Evolutionary conservation across 176 grass and related monocot genomes (phyloP).

Genomic region (Guadua angustifolia): DNA sequence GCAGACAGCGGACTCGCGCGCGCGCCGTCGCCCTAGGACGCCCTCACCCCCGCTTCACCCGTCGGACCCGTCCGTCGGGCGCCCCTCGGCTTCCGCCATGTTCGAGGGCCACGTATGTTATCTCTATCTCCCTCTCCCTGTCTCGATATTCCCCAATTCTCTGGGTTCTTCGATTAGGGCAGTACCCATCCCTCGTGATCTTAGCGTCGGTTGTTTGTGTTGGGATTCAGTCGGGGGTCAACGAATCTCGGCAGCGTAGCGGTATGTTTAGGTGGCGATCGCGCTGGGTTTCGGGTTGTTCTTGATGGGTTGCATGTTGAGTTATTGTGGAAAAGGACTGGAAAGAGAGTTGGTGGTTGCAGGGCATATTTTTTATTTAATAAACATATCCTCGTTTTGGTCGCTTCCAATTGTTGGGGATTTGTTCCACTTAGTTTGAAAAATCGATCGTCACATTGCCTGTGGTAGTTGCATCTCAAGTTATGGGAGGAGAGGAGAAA

Average conservation of each 20-base stretch:
- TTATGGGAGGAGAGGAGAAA: background rate
- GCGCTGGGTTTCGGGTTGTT: conserved; percentile 7
- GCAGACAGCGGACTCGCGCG: conserved; percentile 33
- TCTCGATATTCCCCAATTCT: conserved; percentile 4
- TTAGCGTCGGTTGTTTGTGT: background rate
- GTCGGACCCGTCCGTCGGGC: conserved; percentile 13
- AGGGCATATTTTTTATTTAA: background rate
- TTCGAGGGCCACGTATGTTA: conserved; percentile 68
- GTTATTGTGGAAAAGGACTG: background rate
- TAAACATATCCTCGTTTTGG: background rate
- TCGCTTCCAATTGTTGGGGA: background rate
- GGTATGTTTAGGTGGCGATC: conserved; percentile 10
- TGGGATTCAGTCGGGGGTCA: background rate
- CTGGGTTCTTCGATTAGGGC: background rate
- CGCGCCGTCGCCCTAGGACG: conserved; percentile 34
- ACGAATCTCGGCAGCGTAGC: background rate
- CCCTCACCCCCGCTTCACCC: background rate
- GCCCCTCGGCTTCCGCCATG: conserved; percentile 42
- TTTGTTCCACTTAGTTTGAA: background rate
- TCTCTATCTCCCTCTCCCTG: background rate
- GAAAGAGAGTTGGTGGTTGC: background rate
- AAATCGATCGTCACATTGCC: background rate
- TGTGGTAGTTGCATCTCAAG: background rate
- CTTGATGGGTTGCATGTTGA: conserved; percentile 21
- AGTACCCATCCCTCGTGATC: conserved; percentile 4